These are phyloP conservation scores for Clonostachys solani DNA, from an alignment of 2,329 filamentous ascomycete genomes.

Conservation along the genomic window DNA sequence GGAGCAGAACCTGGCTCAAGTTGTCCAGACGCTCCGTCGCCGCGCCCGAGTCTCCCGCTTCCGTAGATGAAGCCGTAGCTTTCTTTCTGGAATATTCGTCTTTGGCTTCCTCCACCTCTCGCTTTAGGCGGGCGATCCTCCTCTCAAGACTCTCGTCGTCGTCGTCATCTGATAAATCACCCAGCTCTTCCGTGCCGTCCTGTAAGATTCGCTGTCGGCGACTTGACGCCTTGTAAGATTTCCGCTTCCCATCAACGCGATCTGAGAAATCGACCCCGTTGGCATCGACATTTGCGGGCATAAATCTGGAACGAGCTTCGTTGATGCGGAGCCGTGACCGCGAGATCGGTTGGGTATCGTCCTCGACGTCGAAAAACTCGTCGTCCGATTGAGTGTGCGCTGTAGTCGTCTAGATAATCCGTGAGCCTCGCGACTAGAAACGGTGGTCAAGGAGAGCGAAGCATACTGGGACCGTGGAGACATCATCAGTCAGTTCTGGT, in stretches of 20 bases:
- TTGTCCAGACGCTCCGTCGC: conserved; percentile 44
- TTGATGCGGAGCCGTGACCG: conserved; percentile 71
- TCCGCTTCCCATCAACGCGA: conserved; percentile 75
- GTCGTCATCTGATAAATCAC: conserved; percentile 72
- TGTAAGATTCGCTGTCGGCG: conserved; percentile 59
- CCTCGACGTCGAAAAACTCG: conserved; percentile 59
- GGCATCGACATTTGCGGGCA: conserved; percentile 71
- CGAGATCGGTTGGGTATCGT: conserved; percentile 65
- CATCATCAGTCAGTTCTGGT: conserved; percentile 85
- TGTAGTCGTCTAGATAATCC: conserved; percentile 41
- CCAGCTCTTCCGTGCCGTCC: conserved; percentile 63
- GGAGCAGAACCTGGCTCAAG: conserved; percentile 68
- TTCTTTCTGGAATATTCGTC: conserved; percentile 53
- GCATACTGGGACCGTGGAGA: conserved; percentile 75
- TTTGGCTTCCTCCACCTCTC: conserved; percentile 76
- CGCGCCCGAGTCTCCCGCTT: conserved; percentile 39
- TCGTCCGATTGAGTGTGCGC: conserved; percentile 55
- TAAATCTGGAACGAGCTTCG: conserved; percentile 76
- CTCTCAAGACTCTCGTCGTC: conserved; percentile 72
- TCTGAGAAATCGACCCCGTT: conserved; percentile 85
- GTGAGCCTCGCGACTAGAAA: background rate
- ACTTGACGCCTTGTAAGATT: conserved; percentile 75
- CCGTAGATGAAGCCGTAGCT: conserved; percentile 37
- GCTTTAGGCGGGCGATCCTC: conserved; percentile 76
- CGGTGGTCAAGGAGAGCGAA: background rate